Base-by-base conservation (phyloP, 352 stramenopile species). In the Globisporangium carolinianum region DNA sequence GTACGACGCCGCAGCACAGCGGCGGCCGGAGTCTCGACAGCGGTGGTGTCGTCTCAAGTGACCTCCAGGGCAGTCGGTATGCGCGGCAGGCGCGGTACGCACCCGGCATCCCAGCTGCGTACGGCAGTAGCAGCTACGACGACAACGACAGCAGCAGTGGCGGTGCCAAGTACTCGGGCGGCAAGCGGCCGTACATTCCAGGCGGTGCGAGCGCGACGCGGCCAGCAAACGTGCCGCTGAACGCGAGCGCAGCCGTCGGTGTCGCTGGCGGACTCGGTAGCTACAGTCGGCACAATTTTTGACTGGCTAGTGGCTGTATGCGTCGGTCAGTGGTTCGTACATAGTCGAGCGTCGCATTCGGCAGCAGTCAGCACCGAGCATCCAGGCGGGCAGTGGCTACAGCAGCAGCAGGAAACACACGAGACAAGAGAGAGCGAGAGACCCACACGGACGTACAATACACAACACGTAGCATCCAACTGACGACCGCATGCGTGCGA, bases 231-330 rank as follows among this genome's bases (percentile, higher is more conserved):
- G 18, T 78, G 14, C 66, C 68, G 1, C 53, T 79, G 47, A 65
- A 61, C 38, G 65, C 74, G 12, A 85, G 76, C 45, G 69, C 76
- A 57, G 76, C 72, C 39, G 72, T 87, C 5, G 76, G 77, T 12
- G 68, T 72, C n/a, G 47, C 67, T n/a, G 71, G 72, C 11, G 66
- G 70, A 1, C 51, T 86, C 5, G 75, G 75, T 18, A 75, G 75
- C 53, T 91, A 87, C 68, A 89, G 80, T 64, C 72, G 78, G 70
- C 80, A 91, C 76, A 91, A 91, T 60, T 89, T 79, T 69, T 87
- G 71, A 80, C 45, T 45, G 10, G 41, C 41, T 45, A 32, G 41
- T 45, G 10, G 41, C 41, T 45, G 41, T 14, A 45, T 14, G 5
- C 11, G 8, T 12, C 39, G 39, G 39, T 11, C 8, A 43, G 41